Base-by-base conservation (phyloP, 306 rosid genomes). In the Quercus suber region DNA sequence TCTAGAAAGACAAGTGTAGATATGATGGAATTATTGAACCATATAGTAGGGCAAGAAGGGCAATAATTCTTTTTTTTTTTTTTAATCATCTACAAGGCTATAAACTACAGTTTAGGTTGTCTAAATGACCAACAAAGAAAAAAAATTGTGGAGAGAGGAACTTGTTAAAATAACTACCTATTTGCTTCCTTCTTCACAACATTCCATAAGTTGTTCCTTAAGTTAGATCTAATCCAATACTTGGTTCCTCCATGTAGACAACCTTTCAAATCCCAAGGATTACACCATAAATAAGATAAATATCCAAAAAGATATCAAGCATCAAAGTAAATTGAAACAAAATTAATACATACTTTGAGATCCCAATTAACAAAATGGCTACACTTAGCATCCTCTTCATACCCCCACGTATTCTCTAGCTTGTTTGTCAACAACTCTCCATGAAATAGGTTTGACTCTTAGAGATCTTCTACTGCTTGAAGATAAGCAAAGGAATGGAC, bases 331-430 rank as follows among this genome's bases (percentile, higher is more conserved):
- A 79, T 37, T 37, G 45, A 69, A 63, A 10, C 13, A 72, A 76
- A 67, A 57, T 37, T 27, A 78, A 74, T 68, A 63, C 80, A 15
- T 79, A 94, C 97, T 61, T 73, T 92, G 57, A 97, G 97, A 78
- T 92, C 90, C 97, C 97, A 2, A 92, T 92, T 73, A 94, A 84
- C 31, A 93, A 92, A 79, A 94, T 88, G 20, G 97, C 97, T 9
- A 92, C 94, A 76, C 98, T 92, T 53, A 94, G 98, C 88, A 94
- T 90, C 81, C 97, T 89, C 88, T 92, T 94, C 97, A 92, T 94
- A 53, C 97, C 97, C 65, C 97, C 98, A 75, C 97, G 59, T 92
- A 92, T 74, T 89, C 87, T 80, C 97, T 89, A 31, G 94, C 90
- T 71, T 88, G 89, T 81, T 83, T 94, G 61, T 94, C 94, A 20